Conservation (phyloP, 805 yeast genomes). For the Teunomyces atbi region DNA sequence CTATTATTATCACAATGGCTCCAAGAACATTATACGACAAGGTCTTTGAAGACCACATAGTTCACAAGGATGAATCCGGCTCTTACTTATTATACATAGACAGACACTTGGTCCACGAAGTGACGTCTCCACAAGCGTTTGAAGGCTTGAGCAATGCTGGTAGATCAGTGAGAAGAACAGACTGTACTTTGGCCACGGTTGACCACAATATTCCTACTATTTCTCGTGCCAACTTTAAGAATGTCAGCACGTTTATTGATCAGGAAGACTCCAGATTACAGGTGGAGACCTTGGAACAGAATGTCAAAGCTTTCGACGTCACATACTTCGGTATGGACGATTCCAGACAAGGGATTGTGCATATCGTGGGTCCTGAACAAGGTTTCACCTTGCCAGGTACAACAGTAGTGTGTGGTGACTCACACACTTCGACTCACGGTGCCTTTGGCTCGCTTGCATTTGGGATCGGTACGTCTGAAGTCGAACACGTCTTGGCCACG, state of each 20-base stretch:
- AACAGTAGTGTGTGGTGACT: constrained; percentile 98
- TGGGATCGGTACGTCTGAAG: constrained; percentile 99
- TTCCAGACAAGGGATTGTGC: constrained; percentile 96
- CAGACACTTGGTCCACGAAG: constrained; percentile 97
- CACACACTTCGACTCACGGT: constrained; percentile 98
- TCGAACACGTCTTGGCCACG: constrained; percentile 97
- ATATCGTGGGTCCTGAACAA: constrained; percentile 98
- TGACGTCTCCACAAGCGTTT: constrained; percentile 98
- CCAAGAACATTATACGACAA: constrained; percentile 81
- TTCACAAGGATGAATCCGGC: constrained; percentile 83
- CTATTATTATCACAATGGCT: constrained; percentile 6
- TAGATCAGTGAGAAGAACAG: constrained; percentile 85
- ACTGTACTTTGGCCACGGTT: constrained; percentile 91
- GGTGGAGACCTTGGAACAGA: constrained; percentile 87
- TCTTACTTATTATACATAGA: constrained; percentile 88
- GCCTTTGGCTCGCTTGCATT: constrained; percentile 97
- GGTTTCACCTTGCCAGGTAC: constrained; percentile 98
- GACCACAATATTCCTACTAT: constrained; percentile 97
- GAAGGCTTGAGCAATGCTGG: constrained; percentile 90
- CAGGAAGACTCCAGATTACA: constrained; percentile 92
- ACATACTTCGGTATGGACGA: constrained; percentile 95
- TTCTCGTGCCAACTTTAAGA: constrained; percentile 74
- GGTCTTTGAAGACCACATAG: constrained; percentile 92
- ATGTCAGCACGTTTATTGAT: constrained; percentile 75
- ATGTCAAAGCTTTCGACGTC: constrained; percentile 85